phyloP scores from a whole-genome alignment of 1,139 yeast genomes.

The Debaryomyces sp. region DNA sequence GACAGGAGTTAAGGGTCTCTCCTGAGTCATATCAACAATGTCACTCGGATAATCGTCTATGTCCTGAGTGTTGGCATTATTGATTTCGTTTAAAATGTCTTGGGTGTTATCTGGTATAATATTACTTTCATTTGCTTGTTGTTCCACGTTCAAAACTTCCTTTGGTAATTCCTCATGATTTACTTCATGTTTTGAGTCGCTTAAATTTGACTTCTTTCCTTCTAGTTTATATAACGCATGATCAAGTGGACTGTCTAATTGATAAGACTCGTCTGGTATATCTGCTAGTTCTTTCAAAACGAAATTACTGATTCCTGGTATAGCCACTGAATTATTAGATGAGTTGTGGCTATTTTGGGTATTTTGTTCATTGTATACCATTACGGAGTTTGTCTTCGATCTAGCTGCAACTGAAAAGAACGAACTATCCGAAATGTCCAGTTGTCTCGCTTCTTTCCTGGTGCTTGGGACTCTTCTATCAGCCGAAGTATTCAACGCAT shows the following conservation, averaged over 20 bases:
- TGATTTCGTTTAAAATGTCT: slow-evolving; percentile 43
- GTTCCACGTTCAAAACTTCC: background rate
- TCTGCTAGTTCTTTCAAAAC: slow-evolving; percentile 75
- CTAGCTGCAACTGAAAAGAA: slow-evolving; percentile 37
- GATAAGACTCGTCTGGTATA: slow-evolving; percentile 74
- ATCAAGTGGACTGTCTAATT: slow-evolving; percentile 63
- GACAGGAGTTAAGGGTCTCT: slow-evolving; percentile 32
- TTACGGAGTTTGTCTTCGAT: slow-evolving; percentile 24
- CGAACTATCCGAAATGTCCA: slow-evolving; percentile 39
- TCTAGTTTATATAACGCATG: slow-evolving; percentile 77
- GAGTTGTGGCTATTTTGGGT: slow-evolving; percentile 15
- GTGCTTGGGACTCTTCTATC: background rate
- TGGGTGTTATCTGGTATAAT: slow-evolving; percentile 26
- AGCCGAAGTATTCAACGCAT: slow-evolving; percentile 16
- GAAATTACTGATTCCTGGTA: slow-evolving; percentile 64
- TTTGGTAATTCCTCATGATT: background rate
- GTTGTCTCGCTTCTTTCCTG: slow-evolving; percentile 22
- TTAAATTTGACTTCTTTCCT: slow-evolving; percentile 48
- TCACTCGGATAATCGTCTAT: slow-evolving; percentile 31
- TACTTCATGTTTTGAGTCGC: background rate
- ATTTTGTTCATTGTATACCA: slow-evolving; percentile 11
- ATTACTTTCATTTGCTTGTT: background rate
- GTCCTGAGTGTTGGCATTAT: slow-evolving; percentile 46
- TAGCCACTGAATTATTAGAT: slow-evolving; percentile 42
- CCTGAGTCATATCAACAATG: slow-evolving; percentile 26